These are phyloP conservation scores for Phialocephala sp. DNA, from an alignment of 2,329 filamentous ascomycete genomes.

Conservation along the genomic window DNA sequence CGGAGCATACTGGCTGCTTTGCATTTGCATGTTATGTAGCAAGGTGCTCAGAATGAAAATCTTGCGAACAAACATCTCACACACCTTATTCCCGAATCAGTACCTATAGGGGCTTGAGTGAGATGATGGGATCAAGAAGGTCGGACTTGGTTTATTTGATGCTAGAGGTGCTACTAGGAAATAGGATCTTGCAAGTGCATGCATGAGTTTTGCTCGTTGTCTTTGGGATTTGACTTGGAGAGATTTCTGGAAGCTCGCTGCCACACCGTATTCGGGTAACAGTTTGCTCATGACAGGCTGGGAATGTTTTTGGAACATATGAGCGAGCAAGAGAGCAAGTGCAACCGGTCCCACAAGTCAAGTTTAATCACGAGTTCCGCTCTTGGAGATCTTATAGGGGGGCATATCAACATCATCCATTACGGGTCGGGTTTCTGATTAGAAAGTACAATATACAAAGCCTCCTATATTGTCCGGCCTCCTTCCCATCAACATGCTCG, in stretches of 20 bases:
- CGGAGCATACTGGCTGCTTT: constrained; percentile 41
- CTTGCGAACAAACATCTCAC: constrained; percentile 35
- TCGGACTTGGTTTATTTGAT: background rate
- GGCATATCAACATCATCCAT: constrained; percentile 2
- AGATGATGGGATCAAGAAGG: background rate
- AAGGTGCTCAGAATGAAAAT: constrained; percentile 42
- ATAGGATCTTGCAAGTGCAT: constrained; percentile 2
- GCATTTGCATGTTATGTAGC: constrained; percentile 45
- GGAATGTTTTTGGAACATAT: no score
- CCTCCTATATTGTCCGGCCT: background rate
- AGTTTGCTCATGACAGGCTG: no score
- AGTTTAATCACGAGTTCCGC: background rate
- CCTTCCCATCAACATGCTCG: background rate
- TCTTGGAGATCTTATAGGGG: background rate
- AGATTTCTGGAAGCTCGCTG: background rate
- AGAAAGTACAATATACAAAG: constrained; percentile 6
- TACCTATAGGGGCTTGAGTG: background rate
- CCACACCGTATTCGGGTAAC: background rate
- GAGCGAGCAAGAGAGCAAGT: background rate
- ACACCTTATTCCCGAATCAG: background rate
- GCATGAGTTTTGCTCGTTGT: background rate
- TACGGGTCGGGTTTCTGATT: background rate
- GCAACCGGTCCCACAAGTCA: background rate
- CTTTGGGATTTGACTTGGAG: background rate
- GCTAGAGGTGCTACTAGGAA: background rate